A percentile compares a stretch with the other conserved stretches of the same genome.
These are phyloP conservation scores for Lantana camara DNA, from an alignment of 257 asterid genomes.

Conservation along the genomic window DNA sequence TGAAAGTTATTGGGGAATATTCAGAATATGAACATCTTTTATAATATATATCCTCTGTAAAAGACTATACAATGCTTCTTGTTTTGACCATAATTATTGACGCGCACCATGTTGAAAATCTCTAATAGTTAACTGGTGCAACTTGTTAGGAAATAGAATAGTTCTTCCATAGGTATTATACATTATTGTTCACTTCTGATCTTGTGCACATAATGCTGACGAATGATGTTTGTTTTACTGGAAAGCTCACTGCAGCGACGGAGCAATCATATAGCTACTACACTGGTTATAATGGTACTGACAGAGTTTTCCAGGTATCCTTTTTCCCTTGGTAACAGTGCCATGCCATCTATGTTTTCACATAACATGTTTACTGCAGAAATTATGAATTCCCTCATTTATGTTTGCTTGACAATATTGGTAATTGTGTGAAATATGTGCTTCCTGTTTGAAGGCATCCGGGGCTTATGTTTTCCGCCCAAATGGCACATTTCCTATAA, in stretches of 20 bases:
- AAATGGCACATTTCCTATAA: constrained; percentile 60
- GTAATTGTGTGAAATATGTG: constrained; percentile 19
- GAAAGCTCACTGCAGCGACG: constrained; percentile 49
- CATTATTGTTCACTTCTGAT: constrained; percentile 11
- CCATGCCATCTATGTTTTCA: constrained; percentile 11
- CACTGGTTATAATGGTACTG: constrained; percentile 77
- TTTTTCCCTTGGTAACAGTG: constrained; percentile 16
- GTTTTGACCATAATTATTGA: constrained; percentile 19
- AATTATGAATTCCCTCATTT: constrained; percentile 12
- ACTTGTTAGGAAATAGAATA: background rate
- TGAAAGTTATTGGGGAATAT: constrained; percentile 12
- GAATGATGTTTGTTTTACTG: constrained; percentile 26
- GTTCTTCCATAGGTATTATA: constrained; percentile 15
- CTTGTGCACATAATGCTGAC: constrained; percentile 33
- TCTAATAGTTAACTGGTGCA: constrained; percentile 6
- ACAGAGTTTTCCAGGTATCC: constrained; percentile 70
- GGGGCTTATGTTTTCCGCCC: constrained; percentile 93
- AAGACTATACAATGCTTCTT: constrained; percentile 8
- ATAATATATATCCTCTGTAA: constrained; percentile 3
- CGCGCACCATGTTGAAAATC: constrained; percentile 7
- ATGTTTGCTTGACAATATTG: constrained; percentile 20
- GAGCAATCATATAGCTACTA: constrained; percentile 68
- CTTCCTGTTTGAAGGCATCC: constrained; percentile 60
- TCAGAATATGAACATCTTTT: constrained; percentile 1
- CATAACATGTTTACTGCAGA: constrained; percentile 5